Evolutionary conservation across 2,329 filamentous ascomycete genomes (phyloP).

Genomic region (Penicillium sp.): DNA sequence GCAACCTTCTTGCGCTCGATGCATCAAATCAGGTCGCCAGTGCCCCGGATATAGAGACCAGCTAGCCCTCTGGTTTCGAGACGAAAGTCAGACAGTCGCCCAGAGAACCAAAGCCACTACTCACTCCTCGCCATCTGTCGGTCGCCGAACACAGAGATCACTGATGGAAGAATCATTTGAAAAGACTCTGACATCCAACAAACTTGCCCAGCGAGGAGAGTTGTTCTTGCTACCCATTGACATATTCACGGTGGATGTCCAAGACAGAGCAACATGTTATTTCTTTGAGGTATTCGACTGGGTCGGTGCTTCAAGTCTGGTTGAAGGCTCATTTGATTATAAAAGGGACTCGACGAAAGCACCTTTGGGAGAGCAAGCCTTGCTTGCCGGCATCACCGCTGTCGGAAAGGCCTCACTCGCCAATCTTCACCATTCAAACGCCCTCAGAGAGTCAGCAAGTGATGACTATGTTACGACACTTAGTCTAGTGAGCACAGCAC

Average conservation of each 20-base stretch:
- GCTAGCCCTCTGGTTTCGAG: conserved; percentile 1
- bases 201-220: background rate
- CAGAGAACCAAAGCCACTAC: conserved; percentile 4
- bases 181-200: background rate
- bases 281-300: conserved; percentile 9
- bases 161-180: conserved; percentile 6
- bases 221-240: conserved; percentile 7
- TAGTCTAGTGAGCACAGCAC: background rate
- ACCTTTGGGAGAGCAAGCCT: conserved; percentile 3
- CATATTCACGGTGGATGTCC: conserved; percentile 1
- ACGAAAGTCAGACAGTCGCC: conserved; percentile 8
- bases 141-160: conserved; percentile 4
- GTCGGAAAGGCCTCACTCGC: conserved; percentile 6
- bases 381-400: conserved; percentile 3
- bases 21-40: conserved; percentile 4
- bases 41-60: conserved; percentile 8
- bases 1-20: conserved; percentile 1
- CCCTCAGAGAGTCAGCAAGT: conserved; percentile 4
- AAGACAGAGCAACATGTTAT: conserved; percentile 7
- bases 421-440: background rate
- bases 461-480: conserved; percentile 5
- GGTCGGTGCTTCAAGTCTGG: conserved; percentile 3
- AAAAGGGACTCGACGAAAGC: background rate
- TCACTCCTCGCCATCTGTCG: conserved; percentile 1
- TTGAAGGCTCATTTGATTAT: conserved; percentile 9